Evolutionary conservation across 768 basidiomycete species (phyloP).

Genomic region (Sarcomyxa edulis): DNA sequence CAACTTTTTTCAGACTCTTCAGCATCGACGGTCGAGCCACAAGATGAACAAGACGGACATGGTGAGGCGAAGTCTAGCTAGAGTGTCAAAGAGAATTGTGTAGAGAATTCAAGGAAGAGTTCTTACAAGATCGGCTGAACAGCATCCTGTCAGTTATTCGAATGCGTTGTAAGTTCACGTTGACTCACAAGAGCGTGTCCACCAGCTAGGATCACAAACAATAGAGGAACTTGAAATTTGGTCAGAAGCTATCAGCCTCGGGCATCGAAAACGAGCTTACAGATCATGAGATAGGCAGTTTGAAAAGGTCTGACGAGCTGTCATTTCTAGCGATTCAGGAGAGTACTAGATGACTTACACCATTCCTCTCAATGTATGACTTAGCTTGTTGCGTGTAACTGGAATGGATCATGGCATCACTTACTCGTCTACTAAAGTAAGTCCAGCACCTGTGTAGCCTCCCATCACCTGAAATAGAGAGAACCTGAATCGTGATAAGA

Average conservation of each 20-base stretch:
- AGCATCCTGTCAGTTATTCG: background rate
- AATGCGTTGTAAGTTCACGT: background rate
- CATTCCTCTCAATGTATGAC: too few relatives aligned
- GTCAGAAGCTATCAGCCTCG: too few relatives aligned
- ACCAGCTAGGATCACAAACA: conserved; percentile 79
- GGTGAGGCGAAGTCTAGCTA: conserved; percentile 62
- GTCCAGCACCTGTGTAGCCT: conserved; percentile 84
- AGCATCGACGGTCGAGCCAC: too few relatives aligned
- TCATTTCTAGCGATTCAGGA: too few relatives aligned
- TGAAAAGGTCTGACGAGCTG: too few relatives aligned
- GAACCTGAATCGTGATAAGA: conserved; percentile 52
- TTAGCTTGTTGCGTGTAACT: too few relatives aligned
- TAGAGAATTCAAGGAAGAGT: background rate
- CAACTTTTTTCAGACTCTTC: too few relatives aligned
- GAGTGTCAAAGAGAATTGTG: background rate
- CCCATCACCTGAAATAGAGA: conserved; percentile 81
- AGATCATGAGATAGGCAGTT: conserved; percentile 76
- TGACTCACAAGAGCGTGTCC: conserved; percentile 87
- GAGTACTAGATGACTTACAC: too few relatives aligned
- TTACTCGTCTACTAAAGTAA: conserved; percentile 80
- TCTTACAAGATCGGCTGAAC: conserved; percentile 80
- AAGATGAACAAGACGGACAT: conserved; percentile 78
- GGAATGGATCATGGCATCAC: too few relatives aligned
- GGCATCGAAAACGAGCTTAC: too few relatives aligned
- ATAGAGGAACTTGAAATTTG: conserved; percentile 59